phyloP scores from a whole-genome alignment of 768 basidiomycete genomes.

The Phlebiopsis flavidoalba region DNA sequence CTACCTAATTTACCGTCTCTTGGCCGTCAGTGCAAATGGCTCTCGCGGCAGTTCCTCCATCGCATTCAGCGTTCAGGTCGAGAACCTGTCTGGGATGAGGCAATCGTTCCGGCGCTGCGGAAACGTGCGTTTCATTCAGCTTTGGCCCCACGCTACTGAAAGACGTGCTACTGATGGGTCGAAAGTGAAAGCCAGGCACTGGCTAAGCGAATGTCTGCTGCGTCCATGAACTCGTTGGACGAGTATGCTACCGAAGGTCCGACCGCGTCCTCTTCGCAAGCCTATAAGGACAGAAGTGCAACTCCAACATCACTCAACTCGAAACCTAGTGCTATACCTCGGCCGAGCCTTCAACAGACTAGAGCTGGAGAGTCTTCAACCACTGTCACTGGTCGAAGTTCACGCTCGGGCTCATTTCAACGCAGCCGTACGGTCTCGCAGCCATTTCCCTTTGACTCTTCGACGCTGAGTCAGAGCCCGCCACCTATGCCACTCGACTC shows the following conservation, averaged over 20 bases:
- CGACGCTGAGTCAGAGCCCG: constrained; percentile 14
- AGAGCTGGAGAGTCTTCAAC: constrained; percentile 24
- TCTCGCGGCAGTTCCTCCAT: constrained; percentile 36
- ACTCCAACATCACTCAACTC: constrained; percentile 13
- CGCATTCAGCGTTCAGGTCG: constrained; percentile 25
- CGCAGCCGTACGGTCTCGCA: constrained; percentile 65
- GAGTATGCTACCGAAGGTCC: constrained; percentile 25
- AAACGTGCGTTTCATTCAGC: constrained; percentile 46
- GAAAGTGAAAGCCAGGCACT: constrained; percentile 78
- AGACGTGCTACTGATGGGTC: constrained; percentile 47
- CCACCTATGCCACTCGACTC: constrained; percentile 26
- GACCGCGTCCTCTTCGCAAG: constrained; percentile 15
- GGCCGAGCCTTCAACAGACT: constrained; percentile 37
- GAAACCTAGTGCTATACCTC: constrained; percentile 43
- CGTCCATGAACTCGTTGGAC: constrained; percentile 57
- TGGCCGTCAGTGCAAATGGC: constrained; percentile 29
- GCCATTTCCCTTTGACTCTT: constrained; percentile 43
- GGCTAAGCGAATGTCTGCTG: constrained; percentile 69
- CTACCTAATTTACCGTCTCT: constrained; percentile 11
- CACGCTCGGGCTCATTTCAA: constrained; percentile 24
- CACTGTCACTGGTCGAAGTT: constrained; percentile 13
- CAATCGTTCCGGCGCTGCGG: constrained; percentile 74
- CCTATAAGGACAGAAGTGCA: constrained; percentile 8
- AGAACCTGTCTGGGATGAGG: constrained; percentile 70
- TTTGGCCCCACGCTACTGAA: constrained; percentile 12